Evolutionary conservation across 257 asterid species (phyloP).

Genomic region (Nicotiana tabacum): DNA sequence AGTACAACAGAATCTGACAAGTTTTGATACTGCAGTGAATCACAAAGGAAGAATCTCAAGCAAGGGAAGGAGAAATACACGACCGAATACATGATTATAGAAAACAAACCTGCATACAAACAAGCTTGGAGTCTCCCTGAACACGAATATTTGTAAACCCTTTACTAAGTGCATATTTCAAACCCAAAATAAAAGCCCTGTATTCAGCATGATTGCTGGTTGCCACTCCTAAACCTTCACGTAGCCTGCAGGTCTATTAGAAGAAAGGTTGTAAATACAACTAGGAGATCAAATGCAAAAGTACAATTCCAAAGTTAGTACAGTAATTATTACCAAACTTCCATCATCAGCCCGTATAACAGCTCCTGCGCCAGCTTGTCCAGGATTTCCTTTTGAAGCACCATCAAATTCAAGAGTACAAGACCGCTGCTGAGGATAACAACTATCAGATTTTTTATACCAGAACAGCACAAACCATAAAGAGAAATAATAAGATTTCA

Average conservation of each 20-base stretch:
- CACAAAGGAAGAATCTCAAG: not conserved
- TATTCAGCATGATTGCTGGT: slow-evolving; percentile 94
- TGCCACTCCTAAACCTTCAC: slow-evolving; percentile 93
- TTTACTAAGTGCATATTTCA: slow-evolving; percentile 70
- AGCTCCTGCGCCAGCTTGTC: slow-evolving; percentile 98
- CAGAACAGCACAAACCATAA: not conserved
- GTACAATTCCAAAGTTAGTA: not conserved
- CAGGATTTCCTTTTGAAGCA: slow-evolving; percentile 97
- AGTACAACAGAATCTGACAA: not conserved
- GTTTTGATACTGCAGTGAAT: not conserved
- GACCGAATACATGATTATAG: not conserved
- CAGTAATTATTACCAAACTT: slow-evolving; percentile 44
- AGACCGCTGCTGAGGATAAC: slow-evolving; percentile 44
- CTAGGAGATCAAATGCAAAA: not conserved
- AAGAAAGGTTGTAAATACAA: slow-evolving; percentile 12
- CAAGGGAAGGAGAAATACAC: not conserved
- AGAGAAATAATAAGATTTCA: no score
- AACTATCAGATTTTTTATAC: slow-evolving; percentile 13
- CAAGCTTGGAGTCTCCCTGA: slow-evolving; percentile 97
- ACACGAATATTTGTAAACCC: slow-evolving; percentile 86
- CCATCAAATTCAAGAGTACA: slow-evolving; percentile 95
- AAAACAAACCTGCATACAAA: slow-evolving; percentile 88
- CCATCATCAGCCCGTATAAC: slow-evolving; percentile 88
- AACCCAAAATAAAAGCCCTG: slow-evolving; percentile 84
- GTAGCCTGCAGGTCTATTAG: slow-evolving; percentile 73